A percentile compares a stretch with the other conserved stretches of the same genome.
Conservation (phyloP, 805 yeast species). For the Geotrichum ghanense region DNA sequence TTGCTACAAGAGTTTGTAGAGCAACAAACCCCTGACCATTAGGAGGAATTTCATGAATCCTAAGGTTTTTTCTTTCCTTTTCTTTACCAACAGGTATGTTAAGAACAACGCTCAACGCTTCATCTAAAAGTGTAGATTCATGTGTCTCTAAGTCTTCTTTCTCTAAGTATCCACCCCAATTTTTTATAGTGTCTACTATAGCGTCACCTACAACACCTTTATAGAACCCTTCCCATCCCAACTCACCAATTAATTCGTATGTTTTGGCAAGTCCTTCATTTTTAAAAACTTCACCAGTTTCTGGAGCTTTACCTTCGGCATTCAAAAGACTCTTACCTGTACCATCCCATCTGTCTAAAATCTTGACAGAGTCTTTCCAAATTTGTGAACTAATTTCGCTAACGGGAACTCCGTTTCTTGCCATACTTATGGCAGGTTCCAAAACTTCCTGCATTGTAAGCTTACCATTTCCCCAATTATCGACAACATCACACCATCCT, state of each 20-base stretch:
- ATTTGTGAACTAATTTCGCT: slow-evolving; percentile 42
- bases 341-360: slow-evolving; percentile 28
- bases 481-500: slow-evolving; percentile 64
- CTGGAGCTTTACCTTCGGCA: slow-evolving; percentile 35
- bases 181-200: slow-evolving; percentile 41
- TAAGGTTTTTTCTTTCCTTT: slow-evolving; percentile 38
- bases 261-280: slow-evolving; percentile 45
- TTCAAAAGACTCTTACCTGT: slow-evolving; percentile 25
- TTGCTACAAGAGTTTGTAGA: slow-evolving; percentile 53
- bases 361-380: slow-evolving; percentile 35
- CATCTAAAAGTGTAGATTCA: slow-evolving; percentile 46
- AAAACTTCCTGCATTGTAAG: slow-evolving; percentile 44
- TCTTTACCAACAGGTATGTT: slow-evolving; percentile 39
- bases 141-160: slow-evolving; percentile 47
- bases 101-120: neutral
- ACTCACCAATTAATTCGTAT: slow-evolving; percentile 37
- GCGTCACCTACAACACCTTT: slow-evolving; percentile 59
- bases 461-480: slow-evolving; percentile 62
- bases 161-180: slow-evolving; percentile 45
- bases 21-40: slow-evolving; percentile 77
- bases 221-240: slow-evolving; percentile 60
- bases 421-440: slow-evolving; percentile 41
- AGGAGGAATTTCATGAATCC: slow-evolving; percentile 76
- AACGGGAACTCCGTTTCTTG: slow-evolving; percentile 57
- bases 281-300: slow-evolving; percentile 43